Base-by-base conservation (phyloP, 176 grass and related monocot genomes). In the Calamus simplicifolius region DNA sequence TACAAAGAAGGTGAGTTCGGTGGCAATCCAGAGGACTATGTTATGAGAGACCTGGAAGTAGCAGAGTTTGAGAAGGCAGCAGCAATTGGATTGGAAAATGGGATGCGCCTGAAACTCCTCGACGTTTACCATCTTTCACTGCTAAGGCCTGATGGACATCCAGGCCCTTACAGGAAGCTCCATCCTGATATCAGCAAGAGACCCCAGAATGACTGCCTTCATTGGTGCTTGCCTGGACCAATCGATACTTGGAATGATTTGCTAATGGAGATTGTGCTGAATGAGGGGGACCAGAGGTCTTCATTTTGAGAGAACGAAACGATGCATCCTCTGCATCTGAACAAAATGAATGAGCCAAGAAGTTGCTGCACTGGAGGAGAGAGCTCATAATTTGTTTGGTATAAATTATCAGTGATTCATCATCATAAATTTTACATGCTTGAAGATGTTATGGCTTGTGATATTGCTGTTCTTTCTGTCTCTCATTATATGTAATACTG, bases 171-270 rank as follows among this genome's bases (percentile, higher is more conserved):
- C 88, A 78, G 84, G 59, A 62, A 66, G 4, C 69, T 85, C 15
- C 59, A 75, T 63, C 81, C 81, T 31, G 73, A 76, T 61, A 61
- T 60, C 54, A 84, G 73, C 19, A 31, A 58, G 55, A 70, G 7
- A 67, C 81, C 62, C 66, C 81, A 81, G 61, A 87, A 97, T 69
- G 87, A 97, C 58, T 92, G 77, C 35, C 87, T 97, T 48, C 87
- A 88, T 77, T 97, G 87, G 92, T 91, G 92, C 73, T 67, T 97
- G 53, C 87, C 93, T 1, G 87, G 93, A 0, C 81, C 87, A 3
- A 71, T 88, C 29, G 87, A 97, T 69, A 73, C 81, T 14, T 97
- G 93, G 93, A 97, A 97, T 63, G 84, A 97, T 74, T 88, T 94
- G 64, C 65, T 94, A 62, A 74, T 76, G 17, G 73, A 87, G 58